phyloP scores from a whole-genome alignment of 345 rosid genomes.

The Acer negundo region DNA sequence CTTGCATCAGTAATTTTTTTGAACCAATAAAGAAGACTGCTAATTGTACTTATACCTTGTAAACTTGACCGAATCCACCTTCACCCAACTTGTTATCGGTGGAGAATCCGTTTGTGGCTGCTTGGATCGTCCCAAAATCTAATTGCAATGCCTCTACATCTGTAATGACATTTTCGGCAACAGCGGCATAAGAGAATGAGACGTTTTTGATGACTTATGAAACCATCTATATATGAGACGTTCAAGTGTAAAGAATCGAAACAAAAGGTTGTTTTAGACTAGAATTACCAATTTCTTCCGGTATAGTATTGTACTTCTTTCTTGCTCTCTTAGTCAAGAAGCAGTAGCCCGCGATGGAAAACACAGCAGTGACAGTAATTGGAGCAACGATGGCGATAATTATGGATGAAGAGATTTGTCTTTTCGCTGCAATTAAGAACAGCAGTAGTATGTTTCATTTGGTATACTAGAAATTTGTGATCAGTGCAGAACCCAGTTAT shows the following conservation, averaged over 20 bases:
- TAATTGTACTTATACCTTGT: too few relatives aligned
- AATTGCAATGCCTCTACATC: constrained; percentile 44
- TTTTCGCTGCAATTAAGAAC: constrained; percentile 28
- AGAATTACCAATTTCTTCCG: constrained; percentile 30
- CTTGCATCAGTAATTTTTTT: too few relatives aligned
- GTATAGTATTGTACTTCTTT: constrained; percentile 26
- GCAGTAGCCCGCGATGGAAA: constrained; percentile 31
- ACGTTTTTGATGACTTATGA: too few relatives aligned
- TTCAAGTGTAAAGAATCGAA: neutral
- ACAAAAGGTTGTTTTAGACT: too few relatives aligned
- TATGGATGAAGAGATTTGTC: constrained; percentile 20
- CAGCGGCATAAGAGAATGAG: neutral
- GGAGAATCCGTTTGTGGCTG: constrained; percentile 47
- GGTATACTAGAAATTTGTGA: too few relatives aligned
- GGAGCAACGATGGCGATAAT: constrained; percentile 38
- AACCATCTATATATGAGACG: too few relatives aligned
- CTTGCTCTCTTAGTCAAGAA: constrained; percentile 30
- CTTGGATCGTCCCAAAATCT: constrained; percentile 38
- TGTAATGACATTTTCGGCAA: constrained; percentile 39
- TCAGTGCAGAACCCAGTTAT: too few relatives aligned
- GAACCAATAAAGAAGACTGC: too few relatives aligned
- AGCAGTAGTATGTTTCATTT: too few relatives aligned
- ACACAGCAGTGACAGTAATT: constrained; percentile 21
- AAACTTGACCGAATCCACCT: too few relatives aligned
- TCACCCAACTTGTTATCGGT: too few relatives aligned